These are phyloP conservation scores for Silene uniflora DNA, from an alignment of 148 eudicot genomes.

Conservation along the genomic window DNA sequence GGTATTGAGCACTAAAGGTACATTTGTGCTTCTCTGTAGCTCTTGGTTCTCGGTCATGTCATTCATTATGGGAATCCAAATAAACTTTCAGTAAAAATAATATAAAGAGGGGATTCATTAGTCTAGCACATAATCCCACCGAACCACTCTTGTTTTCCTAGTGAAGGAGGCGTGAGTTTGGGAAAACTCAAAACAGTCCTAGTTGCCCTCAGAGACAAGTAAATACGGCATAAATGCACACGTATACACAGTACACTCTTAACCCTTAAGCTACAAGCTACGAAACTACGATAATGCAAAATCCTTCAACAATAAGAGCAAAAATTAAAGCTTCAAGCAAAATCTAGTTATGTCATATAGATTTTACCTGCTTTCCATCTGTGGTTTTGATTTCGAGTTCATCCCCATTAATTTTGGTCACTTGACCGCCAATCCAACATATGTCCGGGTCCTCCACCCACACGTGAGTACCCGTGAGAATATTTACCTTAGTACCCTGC, in stretches of 20 bases:
- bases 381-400: conserved; percentile 37
- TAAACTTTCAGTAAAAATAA: background rate
- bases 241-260: background rate
- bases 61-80: background rate
- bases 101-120: background rate
- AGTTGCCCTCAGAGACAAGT: background rate
- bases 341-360: background rate
- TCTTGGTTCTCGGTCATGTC: background rate
- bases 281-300: background rate
- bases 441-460: conserved; percentile 44
- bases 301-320: background rate
- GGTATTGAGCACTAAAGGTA: background rate
- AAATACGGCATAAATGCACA: background rate
- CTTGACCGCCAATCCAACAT: conserved; percentile 46
- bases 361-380: conserved; percentile 39
- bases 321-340: background rate
- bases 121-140: conserved; percentile 3
- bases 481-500: conserved; percentile 39
- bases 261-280: conserved; percentile 5
- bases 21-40: background rate
- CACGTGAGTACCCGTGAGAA: conserved; percentile 35
- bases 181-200: background rate
- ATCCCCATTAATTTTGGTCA: conserved; percentile 33
- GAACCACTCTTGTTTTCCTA: background rate
- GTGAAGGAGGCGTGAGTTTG: background rate